phyloP scores from a whole-genome alignment of 2,329 filamentous ascomycete genomes.

The Fusarium anthophilum region DNA sequence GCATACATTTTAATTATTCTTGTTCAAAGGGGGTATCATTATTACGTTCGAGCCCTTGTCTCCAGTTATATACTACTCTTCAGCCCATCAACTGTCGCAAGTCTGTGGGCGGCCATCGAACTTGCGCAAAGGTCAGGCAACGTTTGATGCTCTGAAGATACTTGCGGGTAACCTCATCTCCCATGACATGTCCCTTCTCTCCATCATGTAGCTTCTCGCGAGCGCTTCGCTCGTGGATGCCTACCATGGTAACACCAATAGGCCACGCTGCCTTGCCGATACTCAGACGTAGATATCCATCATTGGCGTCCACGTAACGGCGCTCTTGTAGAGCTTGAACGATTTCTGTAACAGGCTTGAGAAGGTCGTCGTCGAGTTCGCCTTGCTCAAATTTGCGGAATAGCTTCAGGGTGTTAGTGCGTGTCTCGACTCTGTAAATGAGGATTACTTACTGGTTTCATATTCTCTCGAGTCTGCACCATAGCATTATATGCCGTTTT shows the following conservation, averaged over 20 bases:
- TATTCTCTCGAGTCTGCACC: conserved; percentile 86
- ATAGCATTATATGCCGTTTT: conserved; percentile 86
- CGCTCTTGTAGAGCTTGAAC: conserved; percentile 89
- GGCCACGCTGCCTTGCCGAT: conserved; percentile 99
- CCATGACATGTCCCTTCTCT: conserved; percentile 93
- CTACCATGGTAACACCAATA: conserved; percentile 99
- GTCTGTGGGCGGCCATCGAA: conserved; percentile 94
- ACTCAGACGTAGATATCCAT: conserved; percentile 90
- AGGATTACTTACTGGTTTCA: conserved; percentile 70
- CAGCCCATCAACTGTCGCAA: conserved; percentile 91
- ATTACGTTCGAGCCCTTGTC: conserved; percentile 1
- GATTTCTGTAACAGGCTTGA: conserved; percentile 89
- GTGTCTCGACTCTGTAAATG: too few species aligned
- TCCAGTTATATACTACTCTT: background rate
- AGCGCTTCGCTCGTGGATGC: conserved; percentile 96
- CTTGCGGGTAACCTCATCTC: conserved; percentile 94
- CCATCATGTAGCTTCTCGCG: conserved; percentile 94
- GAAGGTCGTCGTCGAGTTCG: conserved; percentile 79
- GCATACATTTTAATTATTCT: background rate
- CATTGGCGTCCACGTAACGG: conserved; percentile 94
- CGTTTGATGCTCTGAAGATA: conserved; percentile 98
- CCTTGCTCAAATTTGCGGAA: conserved; percentile 89
- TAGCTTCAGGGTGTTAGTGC: conserved; percentile 56
- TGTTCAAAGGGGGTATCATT: conserved; percentile 38
- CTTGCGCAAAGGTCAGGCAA: conserved; percentile 95